Percentiles rank a stretch among this genome's conserved stretches.
Evolutionary conservation across 2,329 filamentous ascomycete species (phyloP).

Genomic region (Westerdykella aurantiaca): DNA sequence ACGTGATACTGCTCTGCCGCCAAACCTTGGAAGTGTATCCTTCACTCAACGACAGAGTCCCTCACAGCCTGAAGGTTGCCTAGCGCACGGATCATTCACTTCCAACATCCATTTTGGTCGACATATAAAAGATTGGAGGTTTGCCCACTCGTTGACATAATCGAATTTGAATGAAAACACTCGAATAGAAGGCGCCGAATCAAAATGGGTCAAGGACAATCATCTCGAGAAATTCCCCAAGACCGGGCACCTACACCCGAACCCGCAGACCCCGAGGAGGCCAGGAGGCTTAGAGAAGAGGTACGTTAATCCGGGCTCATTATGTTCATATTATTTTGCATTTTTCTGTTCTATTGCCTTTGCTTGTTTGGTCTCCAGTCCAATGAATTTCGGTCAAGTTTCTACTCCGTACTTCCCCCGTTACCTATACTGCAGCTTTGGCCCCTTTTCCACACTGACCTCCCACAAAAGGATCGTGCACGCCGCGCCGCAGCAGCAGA

Average conservation of each 20-base stretch:
- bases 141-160: too few relatives aligned
- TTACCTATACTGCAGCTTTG: background rate
- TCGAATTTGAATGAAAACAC: too few relatives aligned
- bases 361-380: background rate
- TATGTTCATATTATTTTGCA: background rate
- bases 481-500: conserved; percentile 26
- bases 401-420: background rate
- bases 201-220: conserved; percentile 24
- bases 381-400: background rate
- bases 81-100: too few relatives aligned
- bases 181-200: background rate
- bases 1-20: too few relatives aligned
- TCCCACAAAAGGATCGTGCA: conserved; percentile 22
- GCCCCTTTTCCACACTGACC: background rate
- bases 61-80: too few relatives aligned
- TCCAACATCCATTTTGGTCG: too few relatives aligned
- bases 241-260: conserved; percentile 12
- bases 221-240: conserved; percentile 5
- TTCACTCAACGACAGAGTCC: too few relatives aligned
- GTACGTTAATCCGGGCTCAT: conserved; percentile 6
- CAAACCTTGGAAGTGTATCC: too few relatives aligned
- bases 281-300: conserved; percentile 19
- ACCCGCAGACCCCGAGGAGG: conserved; percentile 19
- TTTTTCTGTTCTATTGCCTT: background rate
- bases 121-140: too few relatives aligned